Conservation (phyloP, 768 basidiomycete genomes). For the Tephrocybe sp. region DNA sequence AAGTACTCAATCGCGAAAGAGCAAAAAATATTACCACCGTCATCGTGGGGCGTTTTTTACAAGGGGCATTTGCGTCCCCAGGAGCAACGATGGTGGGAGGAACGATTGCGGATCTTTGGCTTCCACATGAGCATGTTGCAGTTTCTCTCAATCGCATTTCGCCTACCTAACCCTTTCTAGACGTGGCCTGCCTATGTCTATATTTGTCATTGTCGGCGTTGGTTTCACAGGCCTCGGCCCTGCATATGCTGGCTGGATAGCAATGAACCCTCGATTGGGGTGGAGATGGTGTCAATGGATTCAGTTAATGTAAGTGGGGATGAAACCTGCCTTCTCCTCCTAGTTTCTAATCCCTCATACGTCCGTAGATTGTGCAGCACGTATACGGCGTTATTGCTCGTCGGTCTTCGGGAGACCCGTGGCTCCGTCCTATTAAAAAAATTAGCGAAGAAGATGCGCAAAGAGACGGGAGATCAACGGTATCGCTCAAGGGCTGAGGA, state of each 20-base stretch:
- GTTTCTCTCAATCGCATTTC: neutral
- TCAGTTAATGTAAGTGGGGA: constrained; percentile 51
- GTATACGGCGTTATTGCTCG: constrained; percentile 45
- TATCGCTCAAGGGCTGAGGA: constrained; percentile 65
- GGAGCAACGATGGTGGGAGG: constrained; percentile 73
- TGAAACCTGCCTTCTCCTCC: neutral
- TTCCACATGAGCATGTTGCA: constrained; percentile 48
- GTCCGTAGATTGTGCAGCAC: constrained; percentile 46
- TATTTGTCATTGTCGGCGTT: constrained; percentile 62
- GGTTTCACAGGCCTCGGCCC: constrained; percentile 65
- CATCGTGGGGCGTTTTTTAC: constrained; percentile 25
- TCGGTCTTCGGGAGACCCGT: constrained; percentile 73
- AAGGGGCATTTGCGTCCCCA: constrained; percentile 66
- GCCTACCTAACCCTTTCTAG: constrained; percentile 28
- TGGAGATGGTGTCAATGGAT: constrained; percentile 91
- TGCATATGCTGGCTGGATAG: constrained; percentile 62
- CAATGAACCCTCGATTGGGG: constrained; percentile 47
- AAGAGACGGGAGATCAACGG: constrained; percentile 58
- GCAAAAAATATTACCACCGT: constrained; percentile 40
- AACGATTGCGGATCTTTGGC: constrained; percentile 72
- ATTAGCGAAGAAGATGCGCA: constrained; percentile 60
- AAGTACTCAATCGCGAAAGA: constrained; percentile 21
- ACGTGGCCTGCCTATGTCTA: constrained; percentile 74
- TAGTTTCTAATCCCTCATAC: neutral
- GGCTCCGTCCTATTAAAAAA: constrained; percentile 65